Evolutionary conservation across 1,139 yeast genomes (phyloP).

Genomic region (Lipomyces yarrowii): DNA sequence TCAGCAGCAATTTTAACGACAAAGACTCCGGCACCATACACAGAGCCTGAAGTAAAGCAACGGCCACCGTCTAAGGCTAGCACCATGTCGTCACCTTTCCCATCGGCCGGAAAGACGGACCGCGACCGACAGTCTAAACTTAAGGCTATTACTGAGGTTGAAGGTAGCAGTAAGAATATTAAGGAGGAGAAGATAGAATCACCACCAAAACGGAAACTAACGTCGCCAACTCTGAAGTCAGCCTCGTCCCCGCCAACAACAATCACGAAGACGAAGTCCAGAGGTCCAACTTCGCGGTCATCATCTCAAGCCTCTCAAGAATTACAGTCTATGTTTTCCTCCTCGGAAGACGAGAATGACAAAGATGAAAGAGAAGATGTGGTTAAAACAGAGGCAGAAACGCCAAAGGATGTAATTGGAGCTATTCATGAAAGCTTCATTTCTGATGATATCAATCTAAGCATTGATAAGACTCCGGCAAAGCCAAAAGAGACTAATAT

Average conservation of each 20-base stretch:
- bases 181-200: slow-evolving; percentile 12
- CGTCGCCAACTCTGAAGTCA: slow-evolving; percentile 10
- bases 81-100: not conserved
- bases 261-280: not conserved
- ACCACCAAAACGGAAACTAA: slow-evolving; percentile 1
- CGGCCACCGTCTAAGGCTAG: not conserved
- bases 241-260: not conserved
- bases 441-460: not conserved
- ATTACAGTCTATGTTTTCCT: slow-evolving; percentile 18
- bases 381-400: not conserved
- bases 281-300: not conserved
- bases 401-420: not conserved
- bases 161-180: not conserved
- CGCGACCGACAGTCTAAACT: not conserved
- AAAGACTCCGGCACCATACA: not conserved
- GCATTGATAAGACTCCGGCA: not conserved
- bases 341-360: slow-evolving; percentile 6
- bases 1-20: not conserved
- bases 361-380: not conserved
- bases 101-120: not conserved
- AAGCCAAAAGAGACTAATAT: not conserved
- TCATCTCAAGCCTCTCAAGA: slow-evolving; percentile 6
- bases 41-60: not conserved
- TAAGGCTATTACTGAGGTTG: not conserved
- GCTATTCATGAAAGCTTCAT: not conserved